Evolutionary conservation across 306 rosid species (phyloP), one percentile per base, ranked within the genome.

Genomic region (Corylus avellana): DNA sequence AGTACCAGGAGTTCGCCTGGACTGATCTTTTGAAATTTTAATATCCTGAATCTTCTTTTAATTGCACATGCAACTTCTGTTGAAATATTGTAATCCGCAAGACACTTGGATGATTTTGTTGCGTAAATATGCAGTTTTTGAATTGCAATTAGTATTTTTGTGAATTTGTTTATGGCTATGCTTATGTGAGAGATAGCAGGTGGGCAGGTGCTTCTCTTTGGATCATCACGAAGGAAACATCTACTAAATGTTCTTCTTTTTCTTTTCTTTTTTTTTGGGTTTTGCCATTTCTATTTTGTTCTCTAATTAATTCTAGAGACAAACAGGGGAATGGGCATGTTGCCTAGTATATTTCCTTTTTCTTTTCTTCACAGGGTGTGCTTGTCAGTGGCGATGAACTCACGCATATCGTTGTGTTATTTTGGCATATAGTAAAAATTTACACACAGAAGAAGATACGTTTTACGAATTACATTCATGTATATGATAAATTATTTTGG

Each of bases 131-230:
- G 35, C 16, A 59, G 12, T 59, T 59, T 25, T 20, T 20, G 7
- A 59, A 10, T 59, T 59, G 35, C 13, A 59, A 53, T 53, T 59
- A 59, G 11, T 11, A 22, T 59, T 35, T 58, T 5, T 59, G 37
- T 59, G 35, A 58, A 25, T 10, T 1, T 59, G 66, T 11, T 59
- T 59, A 12, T 59, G 29, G 35, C 16, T 59, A 9, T 59, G 29
- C 58, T 53, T 20, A 59, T 20, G 5, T 59, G 37, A 59, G 66
- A 59, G 35, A 59, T 20, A 59, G 66, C 66, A 25, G 66, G 66
- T 59, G 66, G 37, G 66, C 66, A 59, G 29, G 66, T 59, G 66
- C 66, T 25, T 59, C 35, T 59, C 66, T 59, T 59, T 2, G 66
- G 66, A 59, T 58, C 66, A 57, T 20, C 32, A 25, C n/a, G 35